Base-by-base conservation (phyloP, 441 rosid species). In the Syzygium syzygioides region DNA sequence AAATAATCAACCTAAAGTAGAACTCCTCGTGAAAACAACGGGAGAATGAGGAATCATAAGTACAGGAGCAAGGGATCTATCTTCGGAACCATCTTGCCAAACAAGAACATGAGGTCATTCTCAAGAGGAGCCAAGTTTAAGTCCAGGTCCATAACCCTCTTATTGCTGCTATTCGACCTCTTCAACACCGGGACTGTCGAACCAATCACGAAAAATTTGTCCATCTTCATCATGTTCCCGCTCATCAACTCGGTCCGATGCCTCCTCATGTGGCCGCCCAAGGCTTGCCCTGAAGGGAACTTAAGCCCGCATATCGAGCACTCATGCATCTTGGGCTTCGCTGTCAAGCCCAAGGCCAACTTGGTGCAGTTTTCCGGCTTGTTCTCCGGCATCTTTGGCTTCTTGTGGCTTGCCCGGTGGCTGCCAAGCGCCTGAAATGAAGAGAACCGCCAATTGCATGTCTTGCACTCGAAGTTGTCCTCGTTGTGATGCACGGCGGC, bases 121-220 rank as follows among this genome's bases (percentile, higher is more conserved):
- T 96, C 96, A 89, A 95, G 93, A 1, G 98, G 98, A 52, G 96
- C 94, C 94, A 93, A 91, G 90, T 96, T 95, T 94, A 95, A 91
- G 89, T 94, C 97, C 94, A 94, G 83, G 87, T 91, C 88, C 86
- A 92, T 66, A 20, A 91, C 89, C 91, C 92, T 93, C 88, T 89
- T 34, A 19, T 41, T 90, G 88, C 90, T 90, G 85, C 95, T 92
- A 66, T 86, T 91, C 37, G 93, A 90, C 87, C 94, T 91, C 91
- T 76, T 92, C 87, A 94, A 85, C 85, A 93, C 89, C 20, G 93
- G 95, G 83, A 87, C 55, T 60, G 55, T 71, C 55, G 91, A 34
- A 34, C 30, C 89, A 10, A 86, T 48, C 14, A 87, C 4, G 45
- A 30, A 45, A 45, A 34, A 23, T 6, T 30, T 28, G 41, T 34